A percentile compares a stretch with the other conserved stretches of the same genome.
Evolutionary conservation across 2,329 filamentous ascomycete species (phyloP).

Genomic region (Chaetoscypha palmicola): DNA sequence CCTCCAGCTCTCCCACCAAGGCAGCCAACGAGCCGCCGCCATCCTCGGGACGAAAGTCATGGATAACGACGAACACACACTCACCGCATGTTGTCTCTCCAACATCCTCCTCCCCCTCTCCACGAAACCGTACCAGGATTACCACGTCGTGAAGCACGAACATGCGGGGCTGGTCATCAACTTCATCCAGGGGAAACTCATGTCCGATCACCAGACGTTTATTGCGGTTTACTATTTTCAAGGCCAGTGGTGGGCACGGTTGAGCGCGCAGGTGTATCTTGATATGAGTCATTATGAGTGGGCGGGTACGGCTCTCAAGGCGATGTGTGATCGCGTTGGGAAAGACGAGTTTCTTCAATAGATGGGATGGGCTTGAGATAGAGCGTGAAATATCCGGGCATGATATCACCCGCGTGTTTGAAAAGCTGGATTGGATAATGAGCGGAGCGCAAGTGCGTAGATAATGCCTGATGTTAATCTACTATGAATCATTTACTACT

Average conservation of each 20-base stretch:
- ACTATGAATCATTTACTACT: too few relatives aligned
- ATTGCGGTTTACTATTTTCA: constrained; percentile 56
- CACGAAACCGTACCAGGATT: constrained; percentile 2
- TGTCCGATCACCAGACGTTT: constrained; percentile 63
- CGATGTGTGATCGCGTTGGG: constrained; percentile 45
- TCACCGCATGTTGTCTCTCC: constrained; percentile 61
- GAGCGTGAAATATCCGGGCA: too few relatives aligned
- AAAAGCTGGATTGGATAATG: too few relatives aligned
- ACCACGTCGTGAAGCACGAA: constrained; percentile 23
- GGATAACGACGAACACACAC: constrained; percentile 54
- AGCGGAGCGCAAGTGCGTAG: too few relatives aligned
- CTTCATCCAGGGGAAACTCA: constrained; percentile 51
- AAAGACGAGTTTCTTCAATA: constrained; percentile 30
- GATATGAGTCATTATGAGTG: constrained; percentile 71
- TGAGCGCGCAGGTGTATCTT: constrained; percentile 82
- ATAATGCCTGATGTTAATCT: too few relatives aligned
- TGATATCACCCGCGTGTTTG: too few relatives aligned
- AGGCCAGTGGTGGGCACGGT: constrained; percentile 58
- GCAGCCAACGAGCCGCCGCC: constrained; percentile 52
- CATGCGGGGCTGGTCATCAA: constrained; percentile 39
- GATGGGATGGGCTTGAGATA: too few relatives aligned
- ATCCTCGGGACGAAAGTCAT: constrained; percentile 64
- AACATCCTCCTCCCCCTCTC: constrained; percentile 67
- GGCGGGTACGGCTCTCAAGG: constrained; percentile 40
- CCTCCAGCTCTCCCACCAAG: constrained; percentile 54